Percentiles rank a stretch among this genome's conserved stretches.
Conservation (phyloP, 2,329 filamentous ascomycete species). For the Calycina marina region DNA sequence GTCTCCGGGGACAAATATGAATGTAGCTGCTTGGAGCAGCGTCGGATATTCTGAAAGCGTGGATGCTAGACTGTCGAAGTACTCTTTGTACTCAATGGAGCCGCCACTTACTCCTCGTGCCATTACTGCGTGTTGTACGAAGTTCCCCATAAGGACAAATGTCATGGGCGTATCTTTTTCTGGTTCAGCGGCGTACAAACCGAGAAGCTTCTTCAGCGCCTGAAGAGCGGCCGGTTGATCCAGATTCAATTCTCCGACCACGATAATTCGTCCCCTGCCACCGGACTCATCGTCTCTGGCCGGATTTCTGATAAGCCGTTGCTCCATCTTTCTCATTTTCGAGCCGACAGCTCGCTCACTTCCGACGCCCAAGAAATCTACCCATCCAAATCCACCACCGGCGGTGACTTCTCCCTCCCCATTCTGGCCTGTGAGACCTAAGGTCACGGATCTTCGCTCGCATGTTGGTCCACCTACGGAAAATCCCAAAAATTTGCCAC, state of each 20-base stretch:
- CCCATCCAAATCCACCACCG: constrained; percentile 85
- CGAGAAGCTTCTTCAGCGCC: constrained; percentile 66
- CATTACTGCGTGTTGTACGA: constrained; percentile 52
- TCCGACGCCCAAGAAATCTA: constrained; percentile 85
- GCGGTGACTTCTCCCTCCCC: constrained; percentile 42
- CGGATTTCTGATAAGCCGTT: constrained; percentile 40
- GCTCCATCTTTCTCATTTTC: constrained; percentile 71
- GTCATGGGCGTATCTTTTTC: constrained; percentile 54
- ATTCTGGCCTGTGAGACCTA: constrained; percentile 50
- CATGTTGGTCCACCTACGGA: constrained; percentile 85
- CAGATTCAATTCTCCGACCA: constrained; percentile 75
- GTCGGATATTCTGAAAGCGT: constrained; percentile 71
- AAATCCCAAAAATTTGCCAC: constrained; percentile 82
- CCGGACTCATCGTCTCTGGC: constrained; percentile 15
- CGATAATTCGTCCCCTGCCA: constrained; percentile 44
- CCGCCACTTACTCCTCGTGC: constrained; percentile 56
- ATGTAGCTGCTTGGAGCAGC: constrained; percentile 65
- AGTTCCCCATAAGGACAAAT: constrained; percentile 79
- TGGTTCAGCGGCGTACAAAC: constrained; percentile 53
- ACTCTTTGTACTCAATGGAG: constrained; percentile 93
- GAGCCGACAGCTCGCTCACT: constrained; percentile 72
- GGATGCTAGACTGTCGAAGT: constrained; percentile 76
- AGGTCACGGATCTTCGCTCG: constrained; percentile 65
- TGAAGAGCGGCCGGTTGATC: constrained; percentile 71
- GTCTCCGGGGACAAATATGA: constrained; percentile 88